Conservation (phyloP, 1,139 yeast species). For the Zygoascus hellenicus region DNA sequence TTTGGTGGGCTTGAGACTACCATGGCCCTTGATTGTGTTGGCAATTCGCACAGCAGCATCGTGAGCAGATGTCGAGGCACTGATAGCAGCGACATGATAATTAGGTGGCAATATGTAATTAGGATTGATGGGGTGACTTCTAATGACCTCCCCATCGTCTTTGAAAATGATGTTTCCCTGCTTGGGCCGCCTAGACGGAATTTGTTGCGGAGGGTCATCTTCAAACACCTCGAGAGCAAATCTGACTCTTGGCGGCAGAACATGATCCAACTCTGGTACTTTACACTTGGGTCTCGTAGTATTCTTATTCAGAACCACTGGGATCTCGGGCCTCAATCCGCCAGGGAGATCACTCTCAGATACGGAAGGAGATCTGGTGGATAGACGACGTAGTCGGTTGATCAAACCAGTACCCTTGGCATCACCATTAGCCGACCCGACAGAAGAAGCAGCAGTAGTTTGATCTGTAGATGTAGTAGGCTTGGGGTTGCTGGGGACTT, state of each 20-base stretch:
- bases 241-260: slow-evolving; percentile 42
- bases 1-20: background rate
- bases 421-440: background rate
- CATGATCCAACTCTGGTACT: slow-evolving; percentile 37
- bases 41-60: slow-evolving; percentile 32
- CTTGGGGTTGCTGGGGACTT: too few species aligned
- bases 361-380: slow-evolving; percentile 14
- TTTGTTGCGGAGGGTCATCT: slow-evolving; percentile 90
- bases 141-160: slow-evolving; percentile 30
- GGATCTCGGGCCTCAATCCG: slow-evolving; percentile 20
- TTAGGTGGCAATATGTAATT: slow-evolving; percentile 23
- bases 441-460: background rate
- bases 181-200: slow-evolving; percentile 80
- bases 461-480: background rate
- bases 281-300: slow-evolving; percentile 38
- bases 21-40: slow-evolving; percentile 19
- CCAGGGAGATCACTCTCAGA: background rate
- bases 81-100: slow-evolving; percentile 24
- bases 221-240: slow-evolving; percentile 67
- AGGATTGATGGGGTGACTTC: slow-evolving; percentile 18
- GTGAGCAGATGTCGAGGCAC: slow-evolving; percentile 30
- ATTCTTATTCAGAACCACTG: slow-evolving; percentile 44
- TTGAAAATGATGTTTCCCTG: slow-evolving; percentile 68
- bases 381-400: slow-evolving; percentile 21
- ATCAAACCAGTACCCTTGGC: slow-evolving; percentile 17